Percentiles rank a stretch among this genome's conserved stretches.
These are phyloP conservation scores for Anisogramma anomala DNA, from an alignment of 2,329 filamentous ascomycete genomes.

Conservation along the genomic window DNA sequence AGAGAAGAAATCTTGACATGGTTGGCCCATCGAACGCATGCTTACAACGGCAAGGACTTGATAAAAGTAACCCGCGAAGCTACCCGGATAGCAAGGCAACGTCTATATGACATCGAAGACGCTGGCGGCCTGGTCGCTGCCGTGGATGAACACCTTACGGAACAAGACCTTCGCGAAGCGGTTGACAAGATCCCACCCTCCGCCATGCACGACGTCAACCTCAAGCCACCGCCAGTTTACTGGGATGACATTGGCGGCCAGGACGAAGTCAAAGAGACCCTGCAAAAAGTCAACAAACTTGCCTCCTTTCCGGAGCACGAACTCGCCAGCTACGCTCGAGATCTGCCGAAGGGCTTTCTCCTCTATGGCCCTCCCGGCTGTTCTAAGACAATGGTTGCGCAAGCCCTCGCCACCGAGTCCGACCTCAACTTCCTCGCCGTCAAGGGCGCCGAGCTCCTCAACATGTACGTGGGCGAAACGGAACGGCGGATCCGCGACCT, in stretches of 20 bases:
- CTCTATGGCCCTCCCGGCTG: constrained; percentile 90
- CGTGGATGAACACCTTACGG: constrained; percentile 21
- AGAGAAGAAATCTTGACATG: constrained; percentile 42
- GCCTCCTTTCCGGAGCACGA: constrained; percentile 23
- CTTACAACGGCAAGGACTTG: constrained; percentile 73
- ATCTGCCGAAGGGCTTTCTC: constrained; percentile 68
- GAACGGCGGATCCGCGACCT: constrained; percentile 77
- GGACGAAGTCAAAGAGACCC: constrained; percentile 55
- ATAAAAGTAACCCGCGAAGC: constrained; percentile 49
- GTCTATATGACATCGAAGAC: background rate
- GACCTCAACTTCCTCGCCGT: constrained; percentile 90
- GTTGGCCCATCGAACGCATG: constrained; percentile 68
- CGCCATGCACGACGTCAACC: constrained; percentile 78
- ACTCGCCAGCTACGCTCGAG: constrained; percentile 28
- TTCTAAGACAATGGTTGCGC: constrained; percentile 85
- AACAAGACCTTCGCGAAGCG: constrained; percentile 51
- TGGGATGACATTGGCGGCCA: constrained; percentile 88
- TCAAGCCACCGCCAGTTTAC: constrained; percentile 74
- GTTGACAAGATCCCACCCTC: constrained; percentile 63
- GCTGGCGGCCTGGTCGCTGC: background rate
- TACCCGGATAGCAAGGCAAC: constrained; percentile 14
- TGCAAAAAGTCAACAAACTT: constrained; percentile 39
- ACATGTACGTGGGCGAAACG: constrained; percentile 95
- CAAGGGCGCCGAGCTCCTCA: constrained; percentile 84
- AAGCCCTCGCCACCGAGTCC: constrained; percentile 82